Percentiles rank a stretch among this genome's conserved stretches.
Evolutionary conservation across 257 asterid species (phyloP).

Genomic region (Marsdenia floribunda): DNA sequence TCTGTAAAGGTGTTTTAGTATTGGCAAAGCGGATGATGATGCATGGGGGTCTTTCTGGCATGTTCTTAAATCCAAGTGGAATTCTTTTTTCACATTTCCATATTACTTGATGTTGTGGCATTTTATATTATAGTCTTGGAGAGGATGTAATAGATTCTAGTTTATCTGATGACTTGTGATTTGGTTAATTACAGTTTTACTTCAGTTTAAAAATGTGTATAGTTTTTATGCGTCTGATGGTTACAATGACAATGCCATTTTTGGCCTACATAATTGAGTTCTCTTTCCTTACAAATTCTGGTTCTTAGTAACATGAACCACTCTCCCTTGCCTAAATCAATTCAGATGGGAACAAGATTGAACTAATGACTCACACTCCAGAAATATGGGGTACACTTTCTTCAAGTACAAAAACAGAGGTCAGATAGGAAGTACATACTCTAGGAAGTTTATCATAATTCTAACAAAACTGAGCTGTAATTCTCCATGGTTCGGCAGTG

Average conservation of each 20-base stretch:
- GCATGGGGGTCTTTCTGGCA: not conserved
- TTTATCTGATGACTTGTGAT: not conserved
- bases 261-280: not conserved
- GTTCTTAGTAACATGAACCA: not conserved
- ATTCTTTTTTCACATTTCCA: not conserved
- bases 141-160: constrained; percentile 4
- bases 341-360: too few relatives aligned
- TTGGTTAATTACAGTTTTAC: not conserved
- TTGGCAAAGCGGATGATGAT: not conserved
- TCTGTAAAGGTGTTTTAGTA: constrained; percentile 19
- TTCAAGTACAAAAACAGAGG: not conserved
- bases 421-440: not conserved
- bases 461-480: not conserved
- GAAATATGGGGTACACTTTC: not conserved
- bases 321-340: not conserved
- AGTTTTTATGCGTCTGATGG: not conserved
- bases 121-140: not conserved
- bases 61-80: constrained; percentile 2
- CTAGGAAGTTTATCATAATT: not conserved
- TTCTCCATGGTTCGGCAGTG: not conserved
- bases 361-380: not conserved
- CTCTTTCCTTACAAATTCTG: not conserved
- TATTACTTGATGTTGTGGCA: constrained; percentile 6
- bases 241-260: too few relatives aligned
- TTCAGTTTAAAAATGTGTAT: not conserved